A percentile compares a stretch with the other conserved stretches of the same genome.
phyloP scores from a whole-genome alignment of 306 rosid genomes.

The Rosa persica region DNA sequence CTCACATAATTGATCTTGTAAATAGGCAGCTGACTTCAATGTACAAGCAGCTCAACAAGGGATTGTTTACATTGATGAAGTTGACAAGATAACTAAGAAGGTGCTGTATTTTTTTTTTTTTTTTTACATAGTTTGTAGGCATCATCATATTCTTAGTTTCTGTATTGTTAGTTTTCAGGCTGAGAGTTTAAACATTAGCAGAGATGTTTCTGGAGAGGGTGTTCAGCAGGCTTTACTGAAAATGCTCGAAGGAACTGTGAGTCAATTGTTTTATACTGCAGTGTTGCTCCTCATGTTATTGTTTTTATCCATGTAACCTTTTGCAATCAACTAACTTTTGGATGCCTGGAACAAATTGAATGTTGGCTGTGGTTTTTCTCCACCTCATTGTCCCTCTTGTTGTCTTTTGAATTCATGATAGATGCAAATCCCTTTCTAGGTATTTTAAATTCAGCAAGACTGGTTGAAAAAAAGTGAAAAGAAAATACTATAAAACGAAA shows the following conservation, averaged over 20 bases:
- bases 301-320: background rate
- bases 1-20: slow-evolving; percentile 26
- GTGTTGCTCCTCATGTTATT: slow-evolving; percentile 20
- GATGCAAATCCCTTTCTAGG: background rate
- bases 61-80: slow-evolving; percentile 95
- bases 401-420: background rate
- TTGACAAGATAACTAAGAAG: slow-evolving; percentile 99
- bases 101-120: slow-evolving; percentile 36
- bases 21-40: slow-evolving; percentile 94
- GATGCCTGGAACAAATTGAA: background rate
- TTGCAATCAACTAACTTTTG: slow-evolving; percentile 3
- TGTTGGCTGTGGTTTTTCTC: background rate
- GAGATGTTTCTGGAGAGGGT: slow-evolving; percentile 99
- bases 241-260: slow-evolving; percentile 99
- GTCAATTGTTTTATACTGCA: slow-evolving; percentile 32
- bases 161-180: slow-evolving; percentile 50
- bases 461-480: background rate
- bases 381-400: slow-evolving; percentile 2
- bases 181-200: slow-evolving; percentile 87
- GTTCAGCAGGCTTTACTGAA: slow-evolving; percentile 96
- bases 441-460: background rate
- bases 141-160: slow-evolving; percentile 10
- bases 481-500: background rate
- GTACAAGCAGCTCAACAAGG: slow-evolving; percentile 99
- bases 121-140: slow-evolving; percentile 16